Base-by-base conservation (phyloP, 331 rosid genomes). In the Ulmus americana region DNA sequence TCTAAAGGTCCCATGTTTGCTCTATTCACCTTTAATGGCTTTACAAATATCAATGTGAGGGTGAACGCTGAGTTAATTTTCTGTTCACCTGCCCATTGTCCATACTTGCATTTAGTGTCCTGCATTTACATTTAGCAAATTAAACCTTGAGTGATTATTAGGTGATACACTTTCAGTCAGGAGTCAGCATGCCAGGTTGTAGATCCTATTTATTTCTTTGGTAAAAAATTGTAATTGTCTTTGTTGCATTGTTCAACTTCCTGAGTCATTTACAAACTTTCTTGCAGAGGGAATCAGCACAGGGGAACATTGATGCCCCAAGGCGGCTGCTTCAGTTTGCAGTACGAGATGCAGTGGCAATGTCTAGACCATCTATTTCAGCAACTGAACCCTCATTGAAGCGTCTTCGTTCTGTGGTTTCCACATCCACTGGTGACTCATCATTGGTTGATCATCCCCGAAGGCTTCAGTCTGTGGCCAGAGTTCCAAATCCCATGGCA, bases 351-450 rank as follows among this genome's bases (percentile, higher is more conserved):
- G 97, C 97, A 6, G 86, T 89, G 66, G 90, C 83, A 44, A 85
- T 95, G 55, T 74, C 83, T 6, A 79, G 82, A 76, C 77, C 88
- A 55, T 57, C 87, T 51, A 83, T 28, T 72, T 59, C 45, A 14
- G 74, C 79, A 44, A 57, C 59, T 73, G 95, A 86, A 75, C 90
- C 92, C 59, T 70, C 80, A 11, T 56, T 84, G 60, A 92, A 92
- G 81, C 98, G 98, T 52, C 97, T 92, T 57, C 96, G 96, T 49
- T 89, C 97, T 18, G 91, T 89, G 35, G 97, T 89, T 70, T 86
- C 98, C 59, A 79, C 86, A 11, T 67, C 86, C 18, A 55, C 79
- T 35, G 82, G 65, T 39, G 85, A 77, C 58, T 77, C 87, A 41
- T 55, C 87, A 39, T 47, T 77, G 43, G 77, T 74, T 46, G 83